Percentiles rank a stretch among this genome's conserved stretches.
Evolutionary conservation across 805 yeast genomes (phyloP).

Genomic region (Teunomyces gatunensis): DNA sequence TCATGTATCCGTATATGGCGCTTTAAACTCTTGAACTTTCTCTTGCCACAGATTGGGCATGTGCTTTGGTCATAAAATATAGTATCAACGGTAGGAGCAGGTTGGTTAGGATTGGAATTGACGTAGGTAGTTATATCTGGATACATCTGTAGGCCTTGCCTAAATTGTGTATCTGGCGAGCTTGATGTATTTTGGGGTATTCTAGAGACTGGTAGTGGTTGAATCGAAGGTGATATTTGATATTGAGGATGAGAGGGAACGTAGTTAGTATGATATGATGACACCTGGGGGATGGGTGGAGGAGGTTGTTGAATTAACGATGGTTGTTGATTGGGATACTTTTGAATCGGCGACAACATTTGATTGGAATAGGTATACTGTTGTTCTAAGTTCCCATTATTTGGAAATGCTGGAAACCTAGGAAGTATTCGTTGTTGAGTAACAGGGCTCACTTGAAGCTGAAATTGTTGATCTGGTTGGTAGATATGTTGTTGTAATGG

Average conservation of each 20-base stretch:
- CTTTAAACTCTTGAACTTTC: conserved; percentile 38
- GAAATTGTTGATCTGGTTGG: neutral
- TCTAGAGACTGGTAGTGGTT: neutral
- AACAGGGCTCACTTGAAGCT: neutral
- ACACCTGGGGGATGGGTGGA: neutral
- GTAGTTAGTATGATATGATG: neutral
- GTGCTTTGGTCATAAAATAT: conserved; percentile 10
- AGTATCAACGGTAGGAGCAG: conserved; percentile 10
- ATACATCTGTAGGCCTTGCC: conserved; percentile 6
- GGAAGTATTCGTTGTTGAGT: neutral
- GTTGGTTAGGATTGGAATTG: conserved; percentile 10
- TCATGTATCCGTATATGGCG: conserved; percentile 44
- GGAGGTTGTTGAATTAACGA: neutral
- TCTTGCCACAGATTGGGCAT: conserved; percentile 40
- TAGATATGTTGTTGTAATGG: neutral
- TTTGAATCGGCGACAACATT: conserved; percentile 1
- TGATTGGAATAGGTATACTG: conserved; percentile 1
- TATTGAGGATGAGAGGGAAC: neutral
- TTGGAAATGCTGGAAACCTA: neutral
- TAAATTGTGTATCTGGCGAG: neutral
- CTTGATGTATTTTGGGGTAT: neutral
- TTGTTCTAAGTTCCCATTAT: neutral
- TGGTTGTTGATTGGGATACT: neutral
- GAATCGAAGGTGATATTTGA: neutral
- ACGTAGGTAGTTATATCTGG: conserved; percentile 11